phyloP scores from a whole-genome alignment of 1,284 basidiomycete genomes.

The Microstroma glucosiphilum region DNA sequence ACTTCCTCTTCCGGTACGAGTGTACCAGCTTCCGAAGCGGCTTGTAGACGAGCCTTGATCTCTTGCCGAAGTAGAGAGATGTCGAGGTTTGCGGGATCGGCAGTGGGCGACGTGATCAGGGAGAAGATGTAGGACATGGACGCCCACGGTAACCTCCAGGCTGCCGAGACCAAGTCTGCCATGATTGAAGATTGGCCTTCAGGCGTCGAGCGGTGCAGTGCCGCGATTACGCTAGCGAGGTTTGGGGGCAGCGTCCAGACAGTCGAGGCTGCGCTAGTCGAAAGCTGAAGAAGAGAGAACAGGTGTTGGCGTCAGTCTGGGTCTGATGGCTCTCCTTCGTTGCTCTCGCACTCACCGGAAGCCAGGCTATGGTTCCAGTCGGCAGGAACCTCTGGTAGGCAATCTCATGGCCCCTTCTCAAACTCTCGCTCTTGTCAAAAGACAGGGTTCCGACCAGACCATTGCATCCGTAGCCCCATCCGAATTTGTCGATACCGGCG shows the following conservation, averaged over 20 bases:
- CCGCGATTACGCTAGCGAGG: slow-evolving; percentile 68
- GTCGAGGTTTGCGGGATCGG: slow-evolving; percentile 57
- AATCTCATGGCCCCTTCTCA: slow-evolving; percentile 61
- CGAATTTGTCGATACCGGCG: slow-evolving; percentile 78
- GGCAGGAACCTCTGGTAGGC: slow-evolving; percentile 94
- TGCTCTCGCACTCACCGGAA: slow-evolving; percentile 56
- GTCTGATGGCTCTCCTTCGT: not conserved
- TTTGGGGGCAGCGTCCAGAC: slow-evolving; percentile 88
- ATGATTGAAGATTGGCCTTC: slow-evolving; percentile 54
- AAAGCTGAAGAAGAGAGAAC: slow-evolving; percentile 52
- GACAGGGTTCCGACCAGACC: slow-evolving; percentile 82
- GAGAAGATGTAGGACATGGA: not conserved
- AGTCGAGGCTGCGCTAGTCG: slow-evolving; percentile 70
- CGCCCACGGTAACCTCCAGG: slow-evolving; percentile 75
- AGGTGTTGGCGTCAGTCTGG: not conserved
- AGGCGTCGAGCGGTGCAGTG: slow-evolving; percentile 55
- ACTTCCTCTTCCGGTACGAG: slow-evolving; percentile 31
- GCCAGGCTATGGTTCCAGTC: slow-evolving; percentile 89
- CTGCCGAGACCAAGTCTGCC: slow-evolving; percentile 75
- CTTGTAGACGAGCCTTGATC: slow-evolving; percentile 22
- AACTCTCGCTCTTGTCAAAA: slow-evolving; percentile 21
- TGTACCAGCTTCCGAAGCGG: slow-evolving; percentile 21
- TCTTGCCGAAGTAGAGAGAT: slow-evolving; percentile 62
- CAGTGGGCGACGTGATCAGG: not conserved
- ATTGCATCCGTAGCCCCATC: slow-evolving; percentile 84